These are phyloP conservation scores for Epichloe uncinata DNA, from an alignment of 2,329 filamentous ascomycete species.

Conservation along the genomic window DNA sequence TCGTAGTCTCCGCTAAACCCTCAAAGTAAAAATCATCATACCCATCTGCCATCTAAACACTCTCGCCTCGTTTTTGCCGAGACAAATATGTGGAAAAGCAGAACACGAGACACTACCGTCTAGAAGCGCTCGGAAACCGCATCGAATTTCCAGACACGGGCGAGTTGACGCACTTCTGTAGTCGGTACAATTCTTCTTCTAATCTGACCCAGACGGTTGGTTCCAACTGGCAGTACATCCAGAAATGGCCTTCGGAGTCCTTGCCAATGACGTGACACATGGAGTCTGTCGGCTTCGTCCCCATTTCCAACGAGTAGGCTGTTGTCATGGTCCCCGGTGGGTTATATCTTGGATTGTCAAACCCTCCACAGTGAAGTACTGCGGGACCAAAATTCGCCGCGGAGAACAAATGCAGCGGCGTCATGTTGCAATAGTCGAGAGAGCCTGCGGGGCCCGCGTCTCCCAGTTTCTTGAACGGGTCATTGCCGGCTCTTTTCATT, in stretches of 20 bases:
- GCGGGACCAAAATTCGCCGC: constrained; percentile 5
- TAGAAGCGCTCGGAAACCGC: background rate
- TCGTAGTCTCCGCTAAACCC: too few relatives aligned
- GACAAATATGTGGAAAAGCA: too few relatives aligned
- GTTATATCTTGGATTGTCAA: constrained; percentile 2
- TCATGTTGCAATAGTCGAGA: constrained; percentile 4
- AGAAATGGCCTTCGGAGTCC: constrained; percentile 4
- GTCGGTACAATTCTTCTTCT: constrained; percentile 6
- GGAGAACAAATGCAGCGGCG: constrained; percentile 3
- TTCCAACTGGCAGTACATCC: constrained; percentile 7
- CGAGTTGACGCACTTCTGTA: constrained; percentile 6
- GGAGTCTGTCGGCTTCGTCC: background rate
- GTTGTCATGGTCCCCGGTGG: constrained; percentile 4
- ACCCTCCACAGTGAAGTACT: background rate
- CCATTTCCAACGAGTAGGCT: constrained; percentile 1
- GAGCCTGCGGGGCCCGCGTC: background rate
- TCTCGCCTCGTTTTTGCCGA: too few relatives aligned
- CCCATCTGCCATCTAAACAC: too few relatives aligned
- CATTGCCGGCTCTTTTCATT: background rate
- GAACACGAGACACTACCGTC: too few relatives aligned
- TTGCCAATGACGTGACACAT: constrained; percentile 4
- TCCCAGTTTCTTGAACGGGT: background rate
- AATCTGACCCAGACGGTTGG: constrained; percentile 5
- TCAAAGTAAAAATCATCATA: too few relatives aligned
- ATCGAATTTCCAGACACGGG: constrained; percentile 3